These are phyloP conservation scores for Ganoderma lingzhi DNA, from an alignment of 1,284 basidiomycete species.

Conservation along the genomic window DNA sequence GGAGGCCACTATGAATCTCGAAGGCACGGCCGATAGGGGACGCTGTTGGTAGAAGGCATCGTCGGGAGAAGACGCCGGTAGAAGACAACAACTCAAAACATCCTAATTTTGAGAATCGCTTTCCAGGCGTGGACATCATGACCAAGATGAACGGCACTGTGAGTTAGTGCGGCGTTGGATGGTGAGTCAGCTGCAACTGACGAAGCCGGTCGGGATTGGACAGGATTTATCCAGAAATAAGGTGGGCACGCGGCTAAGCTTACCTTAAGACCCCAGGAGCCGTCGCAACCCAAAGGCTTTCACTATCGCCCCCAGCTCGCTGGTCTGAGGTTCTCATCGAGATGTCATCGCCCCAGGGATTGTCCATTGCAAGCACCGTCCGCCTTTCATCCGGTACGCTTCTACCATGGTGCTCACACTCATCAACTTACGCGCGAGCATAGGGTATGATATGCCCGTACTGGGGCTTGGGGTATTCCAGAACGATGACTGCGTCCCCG, in stretches of 20 bases:
- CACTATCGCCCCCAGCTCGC: not conserved
- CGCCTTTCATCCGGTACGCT: conserved; percentile 21
- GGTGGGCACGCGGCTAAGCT: not conserved
- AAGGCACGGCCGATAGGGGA: no score
- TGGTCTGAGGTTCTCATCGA: not conserved
- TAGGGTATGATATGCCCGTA: conserved; percentile 59
- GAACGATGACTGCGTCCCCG: conserved; percentile 63
- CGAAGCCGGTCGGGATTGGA: not conserved
- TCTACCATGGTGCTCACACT: not conserved
- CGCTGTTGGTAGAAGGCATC: no score
- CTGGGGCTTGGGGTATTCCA: conserved; percentile 86
- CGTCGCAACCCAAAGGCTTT: not conserved
- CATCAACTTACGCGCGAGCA: no score
- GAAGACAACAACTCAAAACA: no score
- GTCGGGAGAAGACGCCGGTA: no score
- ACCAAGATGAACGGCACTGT: not conserved
- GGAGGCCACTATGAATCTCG: no score
- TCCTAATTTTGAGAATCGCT: not conserved
- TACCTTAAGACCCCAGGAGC: not conserved
- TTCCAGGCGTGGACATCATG: not conserved
- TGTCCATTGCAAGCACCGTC: conserved; percentile 22
- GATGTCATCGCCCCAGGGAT: not conserved
- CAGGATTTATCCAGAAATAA: not conserved
- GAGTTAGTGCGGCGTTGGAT: not conserved
- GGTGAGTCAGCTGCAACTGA: not conserved